Evolutionary conservation across 495 filamentous ascomycete genomes (phyloP), one percentile per base, ranked within the genome.

Genomic region (Collariella sp.): DNA sequence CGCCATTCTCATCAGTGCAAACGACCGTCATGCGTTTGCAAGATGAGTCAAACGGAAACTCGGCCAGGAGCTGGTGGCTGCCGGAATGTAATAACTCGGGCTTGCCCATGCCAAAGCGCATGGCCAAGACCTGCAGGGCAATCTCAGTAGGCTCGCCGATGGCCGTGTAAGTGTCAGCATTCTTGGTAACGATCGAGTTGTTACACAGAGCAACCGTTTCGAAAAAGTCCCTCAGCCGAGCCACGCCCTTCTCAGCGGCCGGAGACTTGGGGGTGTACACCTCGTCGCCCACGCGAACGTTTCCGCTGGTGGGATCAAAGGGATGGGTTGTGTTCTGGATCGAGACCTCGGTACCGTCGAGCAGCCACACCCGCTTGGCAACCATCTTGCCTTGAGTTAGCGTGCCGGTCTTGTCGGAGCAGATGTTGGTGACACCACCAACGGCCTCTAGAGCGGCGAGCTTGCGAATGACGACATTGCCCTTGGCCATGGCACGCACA

Each of bases 371-470:
- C 55, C 86, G 83, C 55, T 82, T 81, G 26, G 86, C 82, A 10
- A 91, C 83, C 86, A 89, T 76, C 63, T 83, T 71, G 26, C 83
- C 83, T 62, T 85, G 81, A 0, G 88, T 93, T 23, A 93, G 71
- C 1, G 88, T 93, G 6, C 88, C 88, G 7, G 88, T 93, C 62
- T 93, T 93, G 68, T 93, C 88, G 5, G 86, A 90, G 66, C 88
- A 93, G 60, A 93, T 91, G 60, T 91, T 89, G 42, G 86, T 90
- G 36, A 91, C 85, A 36, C 87, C 87, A 20, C 87, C 88, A 24
- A 93, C 81, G 0, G 88, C 88, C 66, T 93, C 88, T 15, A 93
- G 76, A 9, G 87, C 85, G 51, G 83, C 83, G n/a, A 90, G 72
- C 57, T 87, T 68, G 54, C 66, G 83, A 34, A 89, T 82, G 35